Base-by-base conservation (phyloP, 805 yeast species). In the Cyberlindnera suaveolens region DNA sequence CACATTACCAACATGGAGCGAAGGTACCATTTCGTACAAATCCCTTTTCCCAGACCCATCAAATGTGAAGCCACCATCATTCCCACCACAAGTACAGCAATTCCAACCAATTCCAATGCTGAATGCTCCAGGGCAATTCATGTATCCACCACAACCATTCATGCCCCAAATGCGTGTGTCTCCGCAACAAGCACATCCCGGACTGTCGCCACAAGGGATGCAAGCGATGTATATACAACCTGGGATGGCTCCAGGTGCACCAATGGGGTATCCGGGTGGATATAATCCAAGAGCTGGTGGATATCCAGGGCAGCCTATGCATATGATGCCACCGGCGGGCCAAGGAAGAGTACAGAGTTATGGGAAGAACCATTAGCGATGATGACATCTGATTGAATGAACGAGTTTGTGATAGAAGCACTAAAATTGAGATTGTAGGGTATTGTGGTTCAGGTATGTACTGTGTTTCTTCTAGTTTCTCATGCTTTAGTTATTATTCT, bases 1-100 rank as follows among this genome's bases (percentile, higher is more conserved):
- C 34, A 82, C 91, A 0, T 81, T 86, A 9, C 95, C 95, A 40
- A 82, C 90, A 0, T 85, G 95, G 95, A 69, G 38, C 17, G 52
- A 51, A 3, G 62, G 74, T 19, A 84, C 77, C 36, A 79, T 75
- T 44, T 69, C 82, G 2, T 77, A 78, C 61, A 73, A 69, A 43
- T 62, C 67, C 15, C 59, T 75, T 33, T 78, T 80, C 62, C 75
- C 80, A 3, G 68, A 68, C 43, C 31, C 43, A 8, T 49, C 51
- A 9, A 34, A 42, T 14, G 5, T 44, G 6, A 50, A 46, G 39
- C 41, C 47, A 4, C 45, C 48, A 11, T 44, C 47, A 20, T 35
- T 49, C 16, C 46, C 45, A 31, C 43, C 38, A 5, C 27, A 26
- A 4, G 41, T 37, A 17, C 47, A 48, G 35, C 51, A 44, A 23